These are phyloP conservation scores for Trametes cinnabarina DNA, from an alignment of 768 basidiomycete genomes.

Conservation along the genomic window DNA sequence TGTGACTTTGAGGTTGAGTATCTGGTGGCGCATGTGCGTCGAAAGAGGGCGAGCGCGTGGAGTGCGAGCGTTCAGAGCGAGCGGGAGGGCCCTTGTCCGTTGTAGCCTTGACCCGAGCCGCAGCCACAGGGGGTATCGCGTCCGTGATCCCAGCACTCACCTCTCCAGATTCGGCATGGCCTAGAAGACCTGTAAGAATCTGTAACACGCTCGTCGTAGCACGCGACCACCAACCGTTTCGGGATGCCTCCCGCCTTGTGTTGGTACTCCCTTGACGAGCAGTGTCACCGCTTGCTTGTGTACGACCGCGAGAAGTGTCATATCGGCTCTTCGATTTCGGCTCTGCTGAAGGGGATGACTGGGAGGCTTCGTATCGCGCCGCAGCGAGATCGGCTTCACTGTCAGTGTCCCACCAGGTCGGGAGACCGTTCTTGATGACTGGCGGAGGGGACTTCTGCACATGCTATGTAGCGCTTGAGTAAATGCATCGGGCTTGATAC, in stretches of 20 bases:
- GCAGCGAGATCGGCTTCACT: conserved; percentile 22
- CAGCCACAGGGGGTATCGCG: conserved; percentile 23
- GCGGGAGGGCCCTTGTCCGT: not conserved
- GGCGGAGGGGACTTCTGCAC: conserved; percentile 27
- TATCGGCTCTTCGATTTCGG: not conserved
- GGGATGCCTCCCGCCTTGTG: not conserved
- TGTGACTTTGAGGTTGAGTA: not conserved
- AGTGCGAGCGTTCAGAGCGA: not conserved
- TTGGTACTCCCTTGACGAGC: not conserved
- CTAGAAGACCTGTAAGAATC: not conserved
- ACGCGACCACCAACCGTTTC: not conserved
- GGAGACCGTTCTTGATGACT: conserved; percentile 12
- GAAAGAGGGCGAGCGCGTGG: not conserved
- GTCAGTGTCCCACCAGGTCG: conserved; percentile 26
- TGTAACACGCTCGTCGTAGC: not conserved
- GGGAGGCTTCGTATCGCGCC: conserved; percentile 13
- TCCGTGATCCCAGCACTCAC: conserved; percentile 23
- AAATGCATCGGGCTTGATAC: not conserved
- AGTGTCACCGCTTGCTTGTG: not conserved
- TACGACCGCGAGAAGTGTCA: not conserved
- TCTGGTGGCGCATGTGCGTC: too few relatives aligned
- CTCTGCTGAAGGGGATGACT: not conserved
- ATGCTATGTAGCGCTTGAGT: conserved; percentile 18
- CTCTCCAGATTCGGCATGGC: not conserved
- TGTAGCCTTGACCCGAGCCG: conserved; percentile 14